Conservation (phyloP, 1,284 basidiomycete species). For the Peniophora sp. region DNA sequence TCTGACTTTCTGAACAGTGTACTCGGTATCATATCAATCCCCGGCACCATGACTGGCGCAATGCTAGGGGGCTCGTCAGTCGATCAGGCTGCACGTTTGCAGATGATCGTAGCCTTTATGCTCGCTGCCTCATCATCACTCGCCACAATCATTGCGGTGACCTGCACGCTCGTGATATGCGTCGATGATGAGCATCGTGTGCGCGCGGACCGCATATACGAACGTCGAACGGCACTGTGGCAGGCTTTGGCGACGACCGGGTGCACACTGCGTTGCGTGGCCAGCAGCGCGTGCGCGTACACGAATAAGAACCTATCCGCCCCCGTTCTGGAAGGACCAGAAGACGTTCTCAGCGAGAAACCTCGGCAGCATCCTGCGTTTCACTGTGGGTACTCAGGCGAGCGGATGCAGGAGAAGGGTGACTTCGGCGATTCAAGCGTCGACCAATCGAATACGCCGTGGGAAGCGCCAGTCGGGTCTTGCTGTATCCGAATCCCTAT, state of each 20-base stretch:
- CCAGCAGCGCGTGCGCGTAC: too few relatives aligned
- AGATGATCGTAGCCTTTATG: constrained; percentile 92
- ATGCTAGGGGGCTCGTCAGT: constrained; percentile 81
- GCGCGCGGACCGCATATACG: constrained; percentile 61
- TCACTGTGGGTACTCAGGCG: too few relatives aligned
- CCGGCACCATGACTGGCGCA: constrained; percentile 85
- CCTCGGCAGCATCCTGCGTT: too few relatives aligned
- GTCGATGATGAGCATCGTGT: constrained; percentile 67
- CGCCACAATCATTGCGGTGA: constrained; percentile 55
- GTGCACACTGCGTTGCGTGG: too few relatives aligned
- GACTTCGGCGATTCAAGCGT: too few relatives aligned
- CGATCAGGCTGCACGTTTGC: constrained; percentile 75
- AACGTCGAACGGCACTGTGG: constrained; percentile 40
- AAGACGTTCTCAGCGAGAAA: too few relatives aligned
- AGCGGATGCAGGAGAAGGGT: too few relatives aligned
- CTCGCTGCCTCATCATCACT: constrained; percentile 72
- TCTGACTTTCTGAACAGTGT: constrained; percentile 37
- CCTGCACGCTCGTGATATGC: constrained; percentile 50
- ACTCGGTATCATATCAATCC: constrained; percentile 71
- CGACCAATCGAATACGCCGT: too few relatives aligned
- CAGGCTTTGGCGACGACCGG: constrained; percentile 14
- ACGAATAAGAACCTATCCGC: too few relatives aligned
- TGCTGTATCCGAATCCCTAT: too few relatives aligned
- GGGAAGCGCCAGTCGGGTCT: too few relatives aligned
- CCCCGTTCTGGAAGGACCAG: too few relatives aligned